phyloP scores from a whole-genome alignment of 352 stramenopile genomes.

The Pythium scleroteichum region DNA sequence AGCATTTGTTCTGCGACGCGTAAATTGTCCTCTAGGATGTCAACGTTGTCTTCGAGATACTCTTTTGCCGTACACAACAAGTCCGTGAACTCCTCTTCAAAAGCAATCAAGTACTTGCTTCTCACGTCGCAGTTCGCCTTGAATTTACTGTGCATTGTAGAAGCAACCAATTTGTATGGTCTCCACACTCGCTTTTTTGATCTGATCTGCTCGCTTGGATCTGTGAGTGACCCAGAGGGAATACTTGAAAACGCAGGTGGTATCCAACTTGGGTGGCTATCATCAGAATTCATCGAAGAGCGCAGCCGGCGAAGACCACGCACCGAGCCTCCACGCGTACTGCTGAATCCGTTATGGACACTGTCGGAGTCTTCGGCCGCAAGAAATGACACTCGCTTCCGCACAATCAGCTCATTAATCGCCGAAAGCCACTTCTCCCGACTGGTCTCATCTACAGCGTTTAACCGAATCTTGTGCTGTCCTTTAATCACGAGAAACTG shows the following conservation, averaged over 20 bases:
- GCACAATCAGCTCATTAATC: slow-evolving; percentile 82
- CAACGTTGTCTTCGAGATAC: slow-evolving; percentile 65
- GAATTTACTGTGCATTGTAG: slow-evolving; percentile 67
- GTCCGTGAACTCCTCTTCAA: slow-evolving; percentile 39
- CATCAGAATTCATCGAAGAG: slow-evolving; percentile 57
- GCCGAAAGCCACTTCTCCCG: slow-evolving; percentile 70
- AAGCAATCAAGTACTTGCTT: slow-evolving; percentile 56
- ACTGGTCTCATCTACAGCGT: slow-evolving; percentile 61
- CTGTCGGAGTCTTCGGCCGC: slow-evolving; percentile 72
- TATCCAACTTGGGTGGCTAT: slow-evolving; percentile 32
- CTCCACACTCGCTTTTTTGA: slow-evolving; percentile 47
- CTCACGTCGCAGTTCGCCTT: slow-evolving; percentile 43
- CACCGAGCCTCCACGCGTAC: neutral
- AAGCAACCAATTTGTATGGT: slow-evolving; percentile 77
- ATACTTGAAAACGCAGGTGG: slow-evolving; percentile 29
- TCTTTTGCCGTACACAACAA: slow-evolving; percentile 41
- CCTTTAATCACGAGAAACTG: slow-evolving; percentile 83
- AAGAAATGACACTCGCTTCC: slow-evolving; percentile 72
- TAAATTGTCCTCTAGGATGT: slow-evolving; percentile 74
- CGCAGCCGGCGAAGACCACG: slow-evolving; percentile 51
- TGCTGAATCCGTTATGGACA: slow-evolving; percentile 28
- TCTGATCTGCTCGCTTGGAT: slow-evolving; percentile 25
- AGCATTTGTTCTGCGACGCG: slow-evolving; percentile 58
- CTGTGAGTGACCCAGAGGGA: slow-evolving; percentile 8
- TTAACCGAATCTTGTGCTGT: slow-evolving; percentile 65